A percentile compares a stretch with the other conserved stretches of the same genome.
Evolutionary conservation across 768 basidiomycete genomes (phyloP).

Genomic region (Rhizopogon sp.): DNA sequence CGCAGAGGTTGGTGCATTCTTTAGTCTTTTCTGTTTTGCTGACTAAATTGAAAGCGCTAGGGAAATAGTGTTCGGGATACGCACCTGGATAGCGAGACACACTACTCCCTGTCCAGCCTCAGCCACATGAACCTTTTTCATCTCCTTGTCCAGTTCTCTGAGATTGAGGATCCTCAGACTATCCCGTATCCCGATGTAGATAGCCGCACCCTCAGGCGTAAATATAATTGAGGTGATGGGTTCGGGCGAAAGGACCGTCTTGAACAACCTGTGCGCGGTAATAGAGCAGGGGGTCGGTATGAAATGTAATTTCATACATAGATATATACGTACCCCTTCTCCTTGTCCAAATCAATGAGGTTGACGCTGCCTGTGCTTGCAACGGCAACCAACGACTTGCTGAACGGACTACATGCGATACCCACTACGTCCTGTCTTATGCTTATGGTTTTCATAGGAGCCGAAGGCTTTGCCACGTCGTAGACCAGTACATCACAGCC

Average conservation of each 20-base stretch:
- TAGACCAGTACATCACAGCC: constrained; percentile 55
- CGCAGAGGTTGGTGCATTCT: constrained; percentile 1
- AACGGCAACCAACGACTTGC: constrained; percentile 63
- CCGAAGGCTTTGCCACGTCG: constrained; percentile 54
- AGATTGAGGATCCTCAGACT: constrained; percentile 65
- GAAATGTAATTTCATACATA: neutral
- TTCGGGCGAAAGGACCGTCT: constrained; percentile 48
- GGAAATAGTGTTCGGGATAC: constrained; percentile 6
- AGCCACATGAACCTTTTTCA: constrained; percentile 48
- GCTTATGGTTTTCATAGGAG: constrained; percentile 47
- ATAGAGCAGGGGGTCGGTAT: constrained; percentile 1
- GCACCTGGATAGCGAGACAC: constrained; percentile 55
- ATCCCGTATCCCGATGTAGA: constrained; percentile 60
- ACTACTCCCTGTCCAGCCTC: constrained; percentile 42
- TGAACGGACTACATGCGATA: constrained; percentile 67
- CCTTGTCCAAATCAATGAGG: constrained; percentile 71
- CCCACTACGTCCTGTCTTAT: constrained; percentile 45
- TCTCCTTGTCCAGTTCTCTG: constrained; percentile 61
- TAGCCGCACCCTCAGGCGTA: constrained; percentile 61
- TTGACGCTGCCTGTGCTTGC: constrained; percentile 48
- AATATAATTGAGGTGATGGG: constrained; percentile 59
- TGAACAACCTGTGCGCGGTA: constrained; percentile 43
- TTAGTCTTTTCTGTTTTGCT: constrained; percentile 12
- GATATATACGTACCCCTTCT: constrained; percentile 48
- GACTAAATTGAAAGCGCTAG: neutral